Percentiles rank a stretch among this genome's conserved stretches.
Evolutionary conservation across 768 basidiomycete genomes (phyloP).

Genomic region (Psilocybe sp.): DNA sequence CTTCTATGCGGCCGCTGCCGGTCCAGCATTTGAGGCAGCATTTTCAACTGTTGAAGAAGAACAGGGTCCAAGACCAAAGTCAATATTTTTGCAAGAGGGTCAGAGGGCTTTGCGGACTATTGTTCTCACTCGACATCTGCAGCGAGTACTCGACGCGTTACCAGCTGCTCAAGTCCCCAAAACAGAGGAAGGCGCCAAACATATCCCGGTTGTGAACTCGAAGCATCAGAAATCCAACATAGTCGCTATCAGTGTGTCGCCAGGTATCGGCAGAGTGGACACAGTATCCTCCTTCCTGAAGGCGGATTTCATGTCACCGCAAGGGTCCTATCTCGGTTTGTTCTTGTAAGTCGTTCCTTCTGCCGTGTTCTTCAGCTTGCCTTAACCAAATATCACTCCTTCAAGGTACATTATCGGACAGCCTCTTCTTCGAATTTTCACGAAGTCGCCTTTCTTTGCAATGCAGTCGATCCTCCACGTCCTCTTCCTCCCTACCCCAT

Average conservation of each 20-base stretch:
- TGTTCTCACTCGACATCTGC: slow-evolving; percentile 74
- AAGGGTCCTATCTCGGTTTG: slow-evolving; percentile 39
- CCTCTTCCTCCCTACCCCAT: slow-evolving; percentile 78
- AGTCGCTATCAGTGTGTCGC: slow-evolving; percentile 68
- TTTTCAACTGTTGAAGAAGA: slow-evolving; percentile 21
- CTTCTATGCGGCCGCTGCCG: slow-evolving; percentile 80
- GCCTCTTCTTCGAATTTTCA: slow-evolving; percentile 64
- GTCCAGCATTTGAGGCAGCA: slow-evolving; percentile 25
- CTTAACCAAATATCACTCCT: neutral
- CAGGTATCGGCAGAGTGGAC: slow-evolving; percentile 72
- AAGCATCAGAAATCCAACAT: slow-evolving; percentile 66
- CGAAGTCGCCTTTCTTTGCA: slow-evolving; percentile 61
- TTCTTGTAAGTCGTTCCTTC: slow-evolving; percentile 40
- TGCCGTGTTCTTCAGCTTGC: slow-evolving; percentile 17
- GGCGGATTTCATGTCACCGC: slow-evolving; percentile 39
- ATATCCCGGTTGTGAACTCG: slow-evolving; percentile 33
- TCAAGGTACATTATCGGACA: slow-evolving; percentile 64
- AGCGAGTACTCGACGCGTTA: slow-evolving; percentile 80
- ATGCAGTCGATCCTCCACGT: slow-evolving; percentile 81
- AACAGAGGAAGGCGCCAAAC: slow-evolving; percentile 30
- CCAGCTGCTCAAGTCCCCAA: slow-evolving; percentile 59
- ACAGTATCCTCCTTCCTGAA: slow-evolving; percentile 58
- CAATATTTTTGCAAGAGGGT: slow-evolving; percentile 59
- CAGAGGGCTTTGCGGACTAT: slow-evolving; percentile 58
- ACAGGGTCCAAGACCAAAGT: slow-evolving; percentile 15